Evolutionary conservation across 768 basidiomycete species (phyloP), one percentile per base, ranked within the genome.

Genomic region (Lactarius indigo): DNA sequence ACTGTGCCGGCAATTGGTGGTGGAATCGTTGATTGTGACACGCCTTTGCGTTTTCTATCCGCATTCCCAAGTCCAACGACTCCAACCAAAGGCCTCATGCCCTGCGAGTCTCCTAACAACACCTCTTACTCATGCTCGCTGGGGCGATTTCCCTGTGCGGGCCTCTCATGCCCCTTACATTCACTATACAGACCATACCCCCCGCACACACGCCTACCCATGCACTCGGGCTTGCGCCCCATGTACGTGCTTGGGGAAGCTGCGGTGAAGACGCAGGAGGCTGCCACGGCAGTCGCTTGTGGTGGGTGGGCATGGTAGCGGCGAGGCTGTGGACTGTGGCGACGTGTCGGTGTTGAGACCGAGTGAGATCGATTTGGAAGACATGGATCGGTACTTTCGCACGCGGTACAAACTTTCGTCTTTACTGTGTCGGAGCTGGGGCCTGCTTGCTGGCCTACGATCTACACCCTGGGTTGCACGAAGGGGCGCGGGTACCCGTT

Each of bases 351-450:
- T n/a, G 44, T 20, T 1, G 44, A 20, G 79, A 47, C 78, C 79
- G 10, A 75, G 76, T 17, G 84, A 85, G 52, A 89, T 90, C 66
- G 87, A 89, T 69, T 82, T 79, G 52, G 83, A 83, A 15, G 90
- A 91, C 72, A 86, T 91, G 79, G 90, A 91, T 65, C 81, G 82
- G 57, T 92, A 92, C 75, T 92, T 92, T 75, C 82, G 84, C 59
- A 71, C 76, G 57, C 68, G 72, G 76, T n/a, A 76, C 61, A 75
- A 76, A 30, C 37, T 42, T 4, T 57, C 57, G 42, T 37, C 44
- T 10, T 28, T 39, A 20, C 50, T 12, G 33, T 54, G 33, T 44
- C 60, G 18, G 39, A 44, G 60, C 28, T 44, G 60, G 60, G 26
- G 42, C 59, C n/a, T 8, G 35, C 59, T 42, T n/a, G 28, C 30